Conservation (phyloP, 148 eudicot species). For the Persicaria maculosa region DNA sequence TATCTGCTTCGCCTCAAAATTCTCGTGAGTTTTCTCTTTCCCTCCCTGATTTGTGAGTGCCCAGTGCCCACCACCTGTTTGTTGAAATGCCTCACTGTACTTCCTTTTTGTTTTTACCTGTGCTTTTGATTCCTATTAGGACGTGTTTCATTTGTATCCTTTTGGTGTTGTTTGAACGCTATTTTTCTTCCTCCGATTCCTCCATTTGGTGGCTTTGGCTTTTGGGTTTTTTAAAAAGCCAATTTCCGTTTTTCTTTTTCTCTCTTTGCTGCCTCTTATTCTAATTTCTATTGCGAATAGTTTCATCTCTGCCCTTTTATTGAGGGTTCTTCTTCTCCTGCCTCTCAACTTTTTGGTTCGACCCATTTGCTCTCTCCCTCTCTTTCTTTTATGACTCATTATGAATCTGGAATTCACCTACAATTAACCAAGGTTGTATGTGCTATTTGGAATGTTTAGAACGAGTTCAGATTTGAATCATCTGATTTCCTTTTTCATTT, state of each 20-base stretch:
- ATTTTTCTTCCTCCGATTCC: background rate
- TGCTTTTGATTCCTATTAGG: background rate
- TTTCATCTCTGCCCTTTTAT: background rate
- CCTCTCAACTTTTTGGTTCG: background rate
- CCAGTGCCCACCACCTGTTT: background rate
- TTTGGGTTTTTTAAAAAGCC: constrained; percentile 1
- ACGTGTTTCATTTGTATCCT: constrained; percentile 6
- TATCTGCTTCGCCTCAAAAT: background rate
- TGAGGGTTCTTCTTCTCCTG: background rate
- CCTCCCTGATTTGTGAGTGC: background rate
- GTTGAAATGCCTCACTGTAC: background rate
- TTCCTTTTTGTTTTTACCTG: background rate
- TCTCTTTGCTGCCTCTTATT: background rate
- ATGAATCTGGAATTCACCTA: background rate
- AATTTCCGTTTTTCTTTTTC: background rate
- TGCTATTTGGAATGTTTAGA: background rate
- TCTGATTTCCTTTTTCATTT: background rate
- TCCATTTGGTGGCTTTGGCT: background rate
- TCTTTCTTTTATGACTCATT: background rate
- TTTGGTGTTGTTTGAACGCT: background rate
- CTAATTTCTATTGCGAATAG: background rate
- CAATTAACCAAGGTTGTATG: background rate
- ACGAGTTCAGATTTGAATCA: background rate
- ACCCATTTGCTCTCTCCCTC: background rate
- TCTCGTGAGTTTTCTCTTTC: background rate